Percentiles rank a stretch among this genome's conserved stretches.
Conservation (phyloP, 2,329 filamentous ascomycete species). For the Penicillium sclerotigenum region DNA sequence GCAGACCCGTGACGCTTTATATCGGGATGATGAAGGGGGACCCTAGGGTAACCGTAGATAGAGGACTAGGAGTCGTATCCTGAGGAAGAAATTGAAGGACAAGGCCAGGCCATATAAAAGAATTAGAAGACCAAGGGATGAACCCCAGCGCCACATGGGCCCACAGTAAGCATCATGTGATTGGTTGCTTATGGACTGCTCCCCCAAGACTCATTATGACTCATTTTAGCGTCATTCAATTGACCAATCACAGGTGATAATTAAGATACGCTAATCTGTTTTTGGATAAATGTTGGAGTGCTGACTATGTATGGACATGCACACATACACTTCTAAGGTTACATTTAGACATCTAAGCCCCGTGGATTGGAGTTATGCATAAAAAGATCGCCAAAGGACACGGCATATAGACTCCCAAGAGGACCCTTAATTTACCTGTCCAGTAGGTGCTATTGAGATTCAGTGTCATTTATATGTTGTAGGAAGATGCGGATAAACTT, state of each 20-base stretch:
- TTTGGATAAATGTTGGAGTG: background rate
- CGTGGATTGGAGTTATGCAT: background rate
- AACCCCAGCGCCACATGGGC: background rate
- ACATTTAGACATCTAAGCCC: background rate
- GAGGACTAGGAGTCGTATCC: slow-evolving; percentile 16
- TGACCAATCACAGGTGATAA: slow-evolving; percentile 8
- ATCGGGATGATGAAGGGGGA: background rate
- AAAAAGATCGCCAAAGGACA: background rate
- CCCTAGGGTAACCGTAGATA: slow-evolving; percentile 4
- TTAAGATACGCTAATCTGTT: background rate
- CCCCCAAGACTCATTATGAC: slow-evolving; percentile 25
- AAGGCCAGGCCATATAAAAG: slow-evolving; percentile 11
- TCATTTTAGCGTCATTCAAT: slow-evolving; percentile 22
- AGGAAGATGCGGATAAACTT: background rate
- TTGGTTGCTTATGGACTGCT: slow-evolving; percentile 7
- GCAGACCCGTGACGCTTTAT: slow-evolving; percentile 24
- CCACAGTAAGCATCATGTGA: slow-evolving; percentile 2
- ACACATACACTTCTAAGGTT: background rate
- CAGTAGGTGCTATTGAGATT: background rate
- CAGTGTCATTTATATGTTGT: background rate
- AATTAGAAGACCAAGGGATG: slow-evolving; percentile 3
- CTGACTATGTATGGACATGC: no score
- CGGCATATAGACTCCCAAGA: background rate
- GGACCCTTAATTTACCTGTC: background rate
- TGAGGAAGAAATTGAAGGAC: slow-evolving; percentile 18